Percentiles rank a stretch among this genome's conserved stretches.
Conservation (phyloP, 1,139 yeast species). For the Suhomyces maxii region DNA sequence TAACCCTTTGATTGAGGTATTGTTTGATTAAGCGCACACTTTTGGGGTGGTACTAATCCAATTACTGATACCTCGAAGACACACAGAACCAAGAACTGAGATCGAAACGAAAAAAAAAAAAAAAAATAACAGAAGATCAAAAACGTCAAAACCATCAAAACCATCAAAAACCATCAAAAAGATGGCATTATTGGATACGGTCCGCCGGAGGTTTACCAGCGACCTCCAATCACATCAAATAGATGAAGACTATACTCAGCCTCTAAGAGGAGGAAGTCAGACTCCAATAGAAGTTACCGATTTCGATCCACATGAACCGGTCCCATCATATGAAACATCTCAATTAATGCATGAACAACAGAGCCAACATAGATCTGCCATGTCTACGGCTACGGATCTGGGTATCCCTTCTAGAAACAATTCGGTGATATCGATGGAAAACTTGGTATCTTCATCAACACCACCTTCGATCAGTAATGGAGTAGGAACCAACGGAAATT, state of each 20-base stretch:
- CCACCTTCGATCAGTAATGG: neutral
- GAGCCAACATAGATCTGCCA: constrained; percentile 3
- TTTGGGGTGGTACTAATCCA: too few species aligned
- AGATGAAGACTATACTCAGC: constrained; percentile 35
- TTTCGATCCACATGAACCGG: constrained; percentile 39
- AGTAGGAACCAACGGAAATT: neutral
- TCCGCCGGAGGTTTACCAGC: constrained; percentile 30
- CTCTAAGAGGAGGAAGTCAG: constrained; percentile 7
- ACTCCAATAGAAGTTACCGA: neutral
- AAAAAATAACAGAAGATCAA: too few species aligned
- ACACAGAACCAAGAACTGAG: too few species aligned
- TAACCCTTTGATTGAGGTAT: too few species aligned
- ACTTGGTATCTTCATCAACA: neutral
- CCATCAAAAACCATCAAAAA: too few species aligned
- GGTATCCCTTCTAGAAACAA: constrained; percentile 7
- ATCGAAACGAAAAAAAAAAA: too few species aligned
- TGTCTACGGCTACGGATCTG: constrained; percentile 2
- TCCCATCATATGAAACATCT: constrained; percentile 49
- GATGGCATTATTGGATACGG: constrained; percentile 20
- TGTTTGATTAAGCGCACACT: too few species aligned
- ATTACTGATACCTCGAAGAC: too few species aligned
- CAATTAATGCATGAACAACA: constrained; percentile 33
- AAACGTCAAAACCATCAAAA: too few species aligned
- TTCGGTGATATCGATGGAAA: constrained; percentile 7
- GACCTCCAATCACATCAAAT: constrained; percentile 36